Base-by-base conservation (phyloP, 1,284 basidiomycete genomes). In the Irpex lacteus region DNA sequence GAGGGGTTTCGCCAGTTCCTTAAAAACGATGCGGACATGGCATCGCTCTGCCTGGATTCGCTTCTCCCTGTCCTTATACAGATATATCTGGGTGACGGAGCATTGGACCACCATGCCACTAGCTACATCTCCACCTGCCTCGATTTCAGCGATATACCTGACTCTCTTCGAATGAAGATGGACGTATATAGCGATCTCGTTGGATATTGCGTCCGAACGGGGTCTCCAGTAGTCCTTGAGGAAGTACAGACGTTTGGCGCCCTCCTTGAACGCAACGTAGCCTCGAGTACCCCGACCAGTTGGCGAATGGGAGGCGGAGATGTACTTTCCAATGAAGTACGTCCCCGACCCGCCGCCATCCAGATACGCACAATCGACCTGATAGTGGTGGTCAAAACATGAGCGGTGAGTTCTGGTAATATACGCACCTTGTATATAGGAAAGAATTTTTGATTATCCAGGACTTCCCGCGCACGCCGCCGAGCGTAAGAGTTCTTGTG, bases 181-280 rank as follows among this genome's bases (percentile, higher is more conserved):
- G 26, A 26, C 26, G 26, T 26, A 26, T 26, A 26, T 26, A 26
- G 26, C 26, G 26, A 26, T 26, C 26, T 26, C 26, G 26, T 26
- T 26, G 49, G 5, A 54, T 26, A 21, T 60, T 47, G 18, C 26
- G 26, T 26, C 26, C 26, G 26, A 26, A 26, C 26, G 26, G 26
- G 50, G 52, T 1, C 59, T 34, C 63, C 63, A 64, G 11, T 40
- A 37, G 40, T 64, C 63, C 53, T 64, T 64, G 13, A 64, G 11
- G 19, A 55, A 26, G 26, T 26, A 26, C 26, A 26, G 26, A 26
- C 26, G 26, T 26, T 26, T 26, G 26, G 26, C 26, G 26, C 26
- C 26, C 26, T 26, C 26, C 26, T 60, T 53, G 38, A 57, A 58
- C 21, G 59, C 53, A 7, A 56, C 47, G 40, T 53, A 64, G 3